Evolutionary conservation across 148 eudicot species (phyloP).

Genomic region (Camellia granthamiana): DNA sequence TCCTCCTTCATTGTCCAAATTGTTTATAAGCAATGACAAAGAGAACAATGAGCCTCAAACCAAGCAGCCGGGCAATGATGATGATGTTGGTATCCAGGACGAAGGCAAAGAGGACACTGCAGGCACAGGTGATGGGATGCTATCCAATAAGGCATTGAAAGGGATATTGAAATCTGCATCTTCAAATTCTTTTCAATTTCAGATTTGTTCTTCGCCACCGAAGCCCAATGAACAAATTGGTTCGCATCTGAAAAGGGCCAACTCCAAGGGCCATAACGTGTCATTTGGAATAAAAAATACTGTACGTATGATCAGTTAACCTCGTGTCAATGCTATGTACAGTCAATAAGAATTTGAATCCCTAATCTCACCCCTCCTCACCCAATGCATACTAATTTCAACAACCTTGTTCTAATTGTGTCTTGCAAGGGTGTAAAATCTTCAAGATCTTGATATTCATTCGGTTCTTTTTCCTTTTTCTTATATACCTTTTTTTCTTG

Average conservation of each 20-base stretch:
- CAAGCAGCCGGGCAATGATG: no score
- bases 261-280: conserved; percentile 16
- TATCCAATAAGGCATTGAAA: conserved; percentile 13
- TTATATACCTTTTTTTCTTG: not conserved
- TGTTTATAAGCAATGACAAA: not conserved
- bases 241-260: conserved; percentile 5
- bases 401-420: no score
- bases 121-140: not conserved
- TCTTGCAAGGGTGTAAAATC: no score
- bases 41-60: not conserved
- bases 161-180: conserved; percentile 43
- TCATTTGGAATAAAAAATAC: no score
- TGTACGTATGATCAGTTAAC: no score
- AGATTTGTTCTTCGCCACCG: conserved; percentile 6
- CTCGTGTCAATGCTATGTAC: no score
- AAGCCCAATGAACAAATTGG: conserved; percentile 18
- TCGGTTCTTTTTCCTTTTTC: no score
- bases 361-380: no score
- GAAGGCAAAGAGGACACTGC: not conserved
- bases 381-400: not conserved
- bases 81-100: not conserved
- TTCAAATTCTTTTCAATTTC: not conserved
- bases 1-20: conserved; percentile 7
- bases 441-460: no score
- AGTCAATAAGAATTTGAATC: no score